phyloP scores from a whole-genome alignment of 306 rosid species.

The Dryas drummondii region DNA sequence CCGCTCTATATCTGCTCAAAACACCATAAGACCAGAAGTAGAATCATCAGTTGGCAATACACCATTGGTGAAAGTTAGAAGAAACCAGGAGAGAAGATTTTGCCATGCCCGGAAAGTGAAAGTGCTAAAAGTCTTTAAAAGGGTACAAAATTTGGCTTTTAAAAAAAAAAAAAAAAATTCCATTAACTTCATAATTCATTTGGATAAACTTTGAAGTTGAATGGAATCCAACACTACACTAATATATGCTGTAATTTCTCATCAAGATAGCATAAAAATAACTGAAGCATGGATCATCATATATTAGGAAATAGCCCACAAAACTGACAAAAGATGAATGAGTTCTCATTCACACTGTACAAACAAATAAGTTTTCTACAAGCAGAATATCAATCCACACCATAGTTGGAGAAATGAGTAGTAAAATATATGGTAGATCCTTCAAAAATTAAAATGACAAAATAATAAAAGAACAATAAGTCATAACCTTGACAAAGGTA shows the following conservation, averaged over 20 bases:
- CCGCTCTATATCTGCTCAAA: constrained; percentile 80
- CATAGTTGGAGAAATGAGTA: neutral
- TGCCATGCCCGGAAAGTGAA: neutral
- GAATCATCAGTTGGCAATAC: constrained; percentile 14
- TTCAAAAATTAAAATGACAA: neutral
- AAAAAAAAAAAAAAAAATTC: too few relatives aligned
- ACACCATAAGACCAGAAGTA: constrained; percentile 1
- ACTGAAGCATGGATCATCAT: neutral
- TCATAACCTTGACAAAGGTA: neutral
- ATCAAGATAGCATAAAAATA: neutral
- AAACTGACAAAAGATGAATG: neutral
- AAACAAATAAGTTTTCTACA: neutral
- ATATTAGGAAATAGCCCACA: neutral
- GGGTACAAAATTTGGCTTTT: too few relatives aligned
- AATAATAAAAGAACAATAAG: neutral
- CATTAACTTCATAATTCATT: neutral
- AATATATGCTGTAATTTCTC: too few relatives aligned
- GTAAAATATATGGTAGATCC: neutral
- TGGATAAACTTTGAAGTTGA: neutral
- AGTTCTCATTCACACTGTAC: neutral
- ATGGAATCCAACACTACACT: neutral
- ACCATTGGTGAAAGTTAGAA: neutral
- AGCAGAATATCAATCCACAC: neutral
- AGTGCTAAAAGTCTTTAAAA: too few relatives aligned
- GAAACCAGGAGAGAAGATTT: neutral